phyloP scores from a whole-genome alignment of 2,329 filamentous ascomycete genomes.

The Xylaria sp. region DNA sequence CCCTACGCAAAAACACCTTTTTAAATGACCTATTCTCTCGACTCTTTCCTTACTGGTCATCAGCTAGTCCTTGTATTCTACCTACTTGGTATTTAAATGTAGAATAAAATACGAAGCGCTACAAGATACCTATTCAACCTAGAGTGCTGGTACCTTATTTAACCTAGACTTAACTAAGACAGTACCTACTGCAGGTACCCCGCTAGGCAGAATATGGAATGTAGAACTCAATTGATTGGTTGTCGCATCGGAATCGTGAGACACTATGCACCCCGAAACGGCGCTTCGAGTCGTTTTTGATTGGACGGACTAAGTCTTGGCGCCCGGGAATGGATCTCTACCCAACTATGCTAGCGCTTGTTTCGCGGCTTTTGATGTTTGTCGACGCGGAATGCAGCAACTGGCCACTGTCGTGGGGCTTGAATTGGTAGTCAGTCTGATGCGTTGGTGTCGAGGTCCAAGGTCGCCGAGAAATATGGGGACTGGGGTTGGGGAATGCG shows the following conservation, averaged over 20 bases:
- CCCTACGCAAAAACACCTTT: too few relatives aligned
- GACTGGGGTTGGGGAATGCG: neutral
- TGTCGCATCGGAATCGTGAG: conserved; percentile 19
- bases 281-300: conserved; percentile 37
- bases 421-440: neutral
- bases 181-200: neutral
- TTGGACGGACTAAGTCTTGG: conserved; percentile 30
- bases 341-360: conserved; percentile 25
- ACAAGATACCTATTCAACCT: too few relatives aligned
- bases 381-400: conserved; percentile 14
- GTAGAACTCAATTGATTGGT: conserved; percentile 27
- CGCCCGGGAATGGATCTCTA: conserved; percentile 11
- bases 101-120: neutral
- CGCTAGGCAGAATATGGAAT: neutral
- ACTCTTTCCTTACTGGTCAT: too few relatives aligned
- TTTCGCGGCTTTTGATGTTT: conserved; percentile 20
- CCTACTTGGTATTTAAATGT: neutral
- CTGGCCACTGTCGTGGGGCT: neutral
- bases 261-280: conserved; percentile 36
- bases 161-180: too few relatives aligned
- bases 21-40: too few relatives aligned
- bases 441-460: neutral
- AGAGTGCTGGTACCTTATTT: too few relatives aligned
- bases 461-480: neutral
- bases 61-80: neutral